These are phyloP conservation scores for Musa schizocarpa DNA, from an alignment of 176 grass and related monocot genomes.

Conservation along the genomic window DNA sequence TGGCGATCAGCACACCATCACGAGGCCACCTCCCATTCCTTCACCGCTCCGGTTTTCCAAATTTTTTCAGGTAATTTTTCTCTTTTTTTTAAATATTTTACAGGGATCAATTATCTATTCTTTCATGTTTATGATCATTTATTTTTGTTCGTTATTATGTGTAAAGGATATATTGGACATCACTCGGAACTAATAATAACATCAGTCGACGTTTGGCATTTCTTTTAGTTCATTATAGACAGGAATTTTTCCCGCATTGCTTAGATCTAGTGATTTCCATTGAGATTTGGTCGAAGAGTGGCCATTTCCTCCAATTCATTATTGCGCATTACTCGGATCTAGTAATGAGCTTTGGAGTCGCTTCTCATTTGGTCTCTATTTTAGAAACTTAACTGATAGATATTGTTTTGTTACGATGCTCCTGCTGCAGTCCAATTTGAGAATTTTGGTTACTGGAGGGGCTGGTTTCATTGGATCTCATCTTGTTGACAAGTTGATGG, in stretches of 20 bases:
- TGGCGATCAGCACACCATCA: constrained; percentile 52
- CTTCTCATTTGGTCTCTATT: neutral
- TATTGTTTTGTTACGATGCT: neutral
- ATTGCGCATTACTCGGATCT: neutral
- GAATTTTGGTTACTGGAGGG: constrained; percentile 94
- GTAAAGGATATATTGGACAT: too few relatives aligned
- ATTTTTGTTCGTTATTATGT: too few relatives aligned
- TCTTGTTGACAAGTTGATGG: constrained; percentile 98
- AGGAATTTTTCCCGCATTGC: neutral
- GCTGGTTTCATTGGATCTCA: constrained; percentile 99
- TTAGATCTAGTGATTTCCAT: neutral
- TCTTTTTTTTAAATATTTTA: neutral
- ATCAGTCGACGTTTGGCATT: neutral
- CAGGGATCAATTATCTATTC: too few relatives aligned
- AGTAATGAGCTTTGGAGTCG: neutral
- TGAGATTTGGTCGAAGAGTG: neutral
- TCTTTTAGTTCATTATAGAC: neutral
- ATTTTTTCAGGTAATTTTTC: constrained; percentile 74
- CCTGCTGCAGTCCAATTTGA: constrained; percentile 59
- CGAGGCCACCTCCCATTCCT: constrained; percentile 71
- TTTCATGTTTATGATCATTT: neutral
- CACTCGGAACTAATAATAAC: too few relatives aligned
- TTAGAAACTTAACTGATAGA: neutral
- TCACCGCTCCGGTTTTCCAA: constrained; percentile 98
- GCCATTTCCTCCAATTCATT: neutral